phyloP scores from a whole-genome alignment of 805 yeast species.

The Torulaspora indica region DNA sequence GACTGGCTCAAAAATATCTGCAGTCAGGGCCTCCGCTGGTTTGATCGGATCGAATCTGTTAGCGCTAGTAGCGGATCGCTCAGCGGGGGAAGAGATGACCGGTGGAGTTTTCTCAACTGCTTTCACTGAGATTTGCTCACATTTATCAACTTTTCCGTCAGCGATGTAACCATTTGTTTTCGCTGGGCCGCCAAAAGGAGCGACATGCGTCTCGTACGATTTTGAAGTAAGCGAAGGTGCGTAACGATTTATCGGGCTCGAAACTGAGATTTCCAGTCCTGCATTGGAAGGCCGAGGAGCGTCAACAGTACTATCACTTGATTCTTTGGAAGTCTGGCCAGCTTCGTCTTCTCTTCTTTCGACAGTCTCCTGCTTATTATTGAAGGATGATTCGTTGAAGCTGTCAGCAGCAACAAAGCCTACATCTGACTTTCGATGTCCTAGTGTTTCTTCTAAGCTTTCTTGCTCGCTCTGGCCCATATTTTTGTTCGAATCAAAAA shows the following conservation, averaged over 20 bases:
- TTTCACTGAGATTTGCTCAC: neutral
- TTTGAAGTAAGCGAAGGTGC: neutral
- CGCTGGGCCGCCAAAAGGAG: neutral
- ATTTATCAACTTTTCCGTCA: neutral
- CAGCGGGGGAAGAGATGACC: neutral
- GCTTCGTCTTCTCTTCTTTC: neutral
- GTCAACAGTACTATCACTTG: neutral
- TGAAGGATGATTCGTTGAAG: neutral
- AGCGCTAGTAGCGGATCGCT: neutral
- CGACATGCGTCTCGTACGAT: neutral
- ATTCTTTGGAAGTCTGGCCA: neutral
- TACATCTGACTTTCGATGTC: neutral
- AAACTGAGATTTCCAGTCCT: neutral
- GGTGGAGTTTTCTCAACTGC: neutral
- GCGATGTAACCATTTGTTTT: neutral
- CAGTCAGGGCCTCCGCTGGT: constrained; percentile 19
- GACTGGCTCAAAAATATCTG: constrained; percentile 28
- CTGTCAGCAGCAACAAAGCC: neutral
- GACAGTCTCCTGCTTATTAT: neutral
- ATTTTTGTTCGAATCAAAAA: neutral
- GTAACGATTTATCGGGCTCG: neutral
- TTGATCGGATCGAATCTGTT: constrained; percentile 25
- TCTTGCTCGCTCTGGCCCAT: neutral
- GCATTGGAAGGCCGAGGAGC: neutral
- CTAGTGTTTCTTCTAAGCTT: neutral